phyloP scores from a whole-genome alignment of 805 yeast species.

The Metschnikowia rubicola region DNA sequence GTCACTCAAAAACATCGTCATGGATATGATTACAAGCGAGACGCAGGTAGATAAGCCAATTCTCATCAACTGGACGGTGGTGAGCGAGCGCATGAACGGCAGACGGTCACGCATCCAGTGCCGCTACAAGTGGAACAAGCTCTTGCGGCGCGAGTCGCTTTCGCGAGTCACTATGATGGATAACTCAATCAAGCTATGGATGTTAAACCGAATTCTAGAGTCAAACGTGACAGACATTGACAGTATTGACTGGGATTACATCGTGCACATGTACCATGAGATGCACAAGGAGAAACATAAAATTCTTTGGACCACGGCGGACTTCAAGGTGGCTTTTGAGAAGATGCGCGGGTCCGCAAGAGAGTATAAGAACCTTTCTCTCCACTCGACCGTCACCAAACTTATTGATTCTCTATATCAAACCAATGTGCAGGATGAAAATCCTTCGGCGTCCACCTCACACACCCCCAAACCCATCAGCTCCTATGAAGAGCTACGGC shows the following conservation, averaged over 20 bases:
- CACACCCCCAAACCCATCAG: conserved; percentile 5
- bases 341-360: conserved; percentile 51
- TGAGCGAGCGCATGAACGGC: conserved; percentile 87
- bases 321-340: conserved; percentile 60
- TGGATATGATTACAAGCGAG: conserved; percentile 39
- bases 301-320: conserved; percentile 53
- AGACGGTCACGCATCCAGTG: conserved; percentile 89
- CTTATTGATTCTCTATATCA: conserved; percentile 13
- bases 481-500: conserved; percentile 9
- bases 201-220: conserved; percentile 29
- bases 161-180: conserved; percentile 33
- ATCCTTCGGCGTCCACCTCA: neutral
- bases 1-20: conserved; percentile 52
- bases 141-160: conserved; percentile 54
- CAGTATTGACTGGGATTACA: conserved; percentile 34
- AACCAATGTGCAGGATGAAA: neutral
- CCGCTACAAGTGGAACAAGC: conserved; percentile 90
- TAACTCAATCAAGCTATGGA: conserved; percentile 34
- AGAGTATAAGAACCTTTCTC: conserved; percentile 30
- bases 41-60: conserved; percentile 24
- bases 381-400: conserved; percentile 13
- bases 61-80: conserved; percentile 84
- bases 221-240: conserved; percentile 24
- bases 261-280: conserved; percentile 27
- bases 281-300: conserved; percentile 22